These are phyloP conservation scores for Podila horticola DNA, from an alignment of 192 early-diverging fungal genomes.

Conservation along the genomic window DNA sequence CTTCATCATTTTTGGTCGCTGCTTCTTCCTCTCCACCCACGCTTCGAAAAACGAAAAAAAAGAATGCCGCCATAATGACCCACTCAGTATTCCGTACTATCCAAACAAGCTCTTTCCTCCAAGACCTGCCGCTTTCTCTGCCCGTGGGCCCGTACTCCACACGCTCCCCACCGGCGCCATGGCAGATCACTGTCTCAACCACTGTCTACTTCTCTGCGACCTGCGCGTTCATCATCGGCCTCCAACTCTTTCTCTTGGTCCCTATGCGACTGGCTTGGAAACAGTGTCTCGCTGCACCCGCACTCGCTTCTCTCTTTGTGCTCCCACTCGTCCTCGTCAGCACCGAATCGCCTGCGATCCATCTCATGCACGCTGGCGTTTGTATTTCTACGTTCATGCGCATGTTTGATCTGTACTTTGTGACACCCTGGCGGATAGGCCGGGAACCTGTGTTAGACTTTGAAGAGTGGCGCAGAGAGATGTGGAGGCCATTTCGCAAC, in stretches of 20 bases:
- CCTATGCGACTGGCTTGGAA: conserved; percentile 18
- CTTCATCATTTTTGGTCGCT: too few species aligned
- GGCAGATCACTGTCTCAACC: conserved; percentile 15
- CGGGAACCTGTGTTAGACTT: conserved; percentile 31
- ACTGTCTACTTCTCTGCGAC: conserved; percentile 27
- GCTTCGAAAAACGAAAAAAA: too few species aligned
- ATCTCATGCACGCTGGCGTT: conserved; percentile 12
- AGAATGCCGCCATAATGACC: too few species aligned
- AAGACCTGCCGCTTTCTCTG: conserved; percentile 19
- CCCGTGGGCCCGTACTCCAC: conserved; percentile 16
- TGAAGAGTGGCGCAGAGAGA: conserved; percentile 41
- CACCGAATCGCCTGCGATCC: conserved; percentile 11
- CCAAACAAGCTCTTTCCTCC: conserved; percentile 6
- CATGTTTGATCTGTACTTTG: conserved; percentile 33
- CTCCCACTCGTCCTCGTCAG: conserved; percentile 17
- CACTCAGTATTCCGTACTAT: too few species aligned
- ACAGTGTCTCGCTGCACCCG: conserved; percentile 27
- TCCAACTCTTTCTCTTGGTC: conserved; percentile 39
- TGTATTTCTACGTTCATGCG: conserved; percentile 38
- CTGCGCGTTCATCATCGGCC: conserved; percentile 29
- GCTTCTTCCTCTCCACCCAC: too few species aligned
- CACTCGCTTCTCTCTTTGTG: conserved; percentile 8
- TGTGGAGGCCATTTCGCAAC: conserved; percentile 46
- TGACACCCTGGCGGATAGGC: conserved; percentile 41
- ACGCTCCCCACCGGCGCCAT: neutral